Base-by-base conservation (phyloP, 345 rosid species). In the Gossypium herbaceum region DNA sequence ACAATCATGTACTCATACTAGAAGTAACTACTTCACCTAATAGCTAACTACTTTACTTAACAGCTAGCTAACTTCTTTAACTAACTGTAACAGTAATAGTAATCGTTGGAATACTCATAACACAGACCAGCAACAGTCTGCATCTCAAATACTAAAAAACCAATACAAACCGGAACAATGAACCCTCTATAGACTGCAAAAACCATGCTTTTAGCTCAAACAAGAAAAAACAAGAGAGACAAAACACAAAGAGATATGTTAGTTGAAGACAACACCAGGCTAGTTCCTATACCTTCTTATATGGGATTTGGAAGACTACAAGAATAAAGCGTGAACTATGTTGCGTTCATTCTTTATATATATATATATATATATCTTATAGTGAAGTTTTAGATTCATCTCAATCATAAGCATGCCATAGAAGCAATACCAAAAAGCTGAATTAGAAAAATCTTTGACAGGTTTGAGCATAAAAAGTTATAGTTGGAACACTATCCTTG, bases 381-480 rank as follows among this genome's bases (percentile, higher is more conserved):
- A 81, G 84, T 24, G 25, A 81, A 81, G 85, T 24, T 69, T 72
- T 70, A 76, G 87, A 85, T 88, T 84, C 88, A 87, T 51, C 75
- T 75, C 86, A 83, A 82, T 81, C 83, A 78, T 84, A 76, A 80
- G 79, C 86, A 74, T 88, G 82, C 67, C 71, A 78, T 56, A 43
- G 83, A 87, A 83, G 91, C 87, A 88, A 80, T 74, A 75, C 72
- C 80, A 10, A 83, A 64, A 86, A 89, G 87, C 83, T 84, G 85
- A 78, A 75, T 80, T 79, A 80, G 83, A 88, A 85, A 86, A 85
- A 85, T 81, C 88, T 86, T 22, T 57, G 90, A 86, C 92, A 89
- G 85, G 88, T 89, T 91, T 87, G 97, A 93, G 87, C 88, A 57
- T 55, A 85, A 80, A 92, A 88, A 88, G 90, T 74, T 78, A 70